Conservation (phyloP, 2,329 filamentous ascomycete species). For the Fusarium sp. region DNA sequence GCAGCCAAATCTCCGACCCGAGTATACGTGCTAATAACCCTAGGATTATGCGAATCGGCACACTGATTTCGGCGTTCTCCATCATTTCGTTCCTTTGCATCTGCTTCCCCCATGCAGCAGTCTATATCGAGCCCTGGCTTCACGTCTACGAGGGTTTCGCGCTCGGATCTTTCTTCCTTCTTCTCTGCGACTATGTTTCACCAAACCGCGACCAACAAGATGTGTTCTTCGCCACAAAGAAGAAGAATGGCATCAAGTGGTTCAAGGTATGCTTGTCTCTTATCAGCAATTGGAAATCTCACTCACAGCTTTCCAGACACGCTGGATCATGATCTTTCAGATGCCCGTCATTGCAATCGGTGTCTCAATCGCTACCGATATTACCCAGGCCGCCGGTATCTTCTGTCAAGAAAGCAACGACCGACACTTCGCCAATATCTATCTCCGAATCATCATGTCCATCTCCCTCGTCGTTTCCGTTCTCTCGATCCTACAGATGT, state of each 20-base stretch:
- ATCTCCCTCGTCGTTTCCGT: constrained; percentile 28
- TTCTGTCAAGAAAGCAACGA: constrained; percentile 29
- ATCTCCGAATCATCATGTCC: not conserved
- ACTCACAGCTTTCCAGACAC: not conserved
- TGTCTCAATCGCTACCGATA: constrained; percentile 20
- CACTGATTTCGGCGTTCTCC: constrained; percentile 28
- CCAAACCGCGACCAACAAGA: constrained; percentile 28
- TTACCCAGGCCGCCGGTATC: constrained; percentile 28
- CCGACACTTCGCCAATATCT: constrained; percentile 29
- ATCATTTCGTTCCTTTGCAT: constrained; percentile 33
- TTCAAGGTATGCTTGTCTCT: constrained; percentile 7
- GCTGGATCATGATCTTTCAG: constrained; percentile 40
- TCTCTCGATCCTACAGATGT: constrained; percentile 29
- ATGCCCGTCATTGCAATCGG: constrained; percentile 29
- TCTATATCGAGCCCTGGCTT: constrained; percentile 36
- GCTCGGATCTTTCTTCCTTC: constrained; percentile 33
- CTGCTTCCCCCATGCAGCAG: constrained; percentile 8
- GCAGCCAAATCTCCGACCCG: fast-evolving
- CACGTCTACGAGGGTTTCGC: constrained; percentile 32
- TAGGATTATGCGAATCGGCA: constrained; percentile 35
- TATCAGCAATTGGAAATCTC: fast-evolving
- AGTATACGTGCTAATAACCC: not conserved
- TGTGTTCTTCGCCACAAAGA: constrained; percentile 36
- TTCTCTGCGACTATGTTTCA: constrained; percentile 38
- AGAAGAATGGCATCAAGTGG: constrained; percentile 32